Evolutionary conservation across 1,139 yeast genomes (phyloP).

Genomic region (Sporopachydermia cereana): DNA sequence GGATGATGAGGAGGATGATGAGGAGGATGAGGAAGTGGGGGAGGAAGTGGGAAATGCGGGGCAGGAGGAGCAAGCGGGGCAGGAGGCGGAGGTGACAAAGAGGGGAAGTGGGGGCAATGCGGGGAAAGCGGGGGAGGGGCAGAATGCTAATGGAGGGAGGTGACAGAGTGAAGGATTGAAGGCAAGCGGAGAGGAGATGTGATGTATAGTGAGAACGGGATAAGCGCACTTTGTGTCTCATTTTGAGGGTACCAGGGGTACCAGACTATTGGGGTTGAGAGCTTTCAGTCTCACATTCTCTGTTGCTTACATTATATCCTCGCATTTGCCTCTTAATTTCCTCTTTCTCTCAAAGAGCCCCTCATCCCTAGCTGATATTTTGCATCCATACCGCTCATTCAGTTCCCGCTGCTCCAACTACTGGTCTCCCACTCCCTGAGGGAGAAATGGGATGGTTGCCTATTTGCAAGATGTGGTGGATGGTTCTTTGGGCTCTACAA

Average conservation of each 20-base stretch:
- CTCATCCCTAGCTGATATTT: too few species aligned
- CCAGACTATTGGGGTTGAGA: too few species aligned
- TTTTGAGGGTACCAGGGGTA: background rate
- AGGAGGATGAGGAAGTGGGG: conserved; percentile 6
- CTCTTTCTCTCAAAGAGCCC: too few species aligned
- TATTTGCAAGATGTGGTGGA: too few species aligned
- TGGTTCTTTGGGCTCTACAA: too few species aligned
- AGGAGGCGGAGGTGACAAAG: background rate
- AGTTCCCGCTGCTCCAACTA: too few species aligned
- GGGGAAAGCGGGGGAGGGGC: background rate
- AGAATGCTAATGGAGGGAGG: background rate
- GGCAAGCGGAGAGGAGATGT: background rate
- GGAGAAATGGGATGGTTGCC: too few species aligned
- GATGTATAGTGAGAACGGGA: background rate
- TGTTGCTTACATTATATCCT: too few species aligned
- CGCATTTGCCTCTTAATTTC: too few species aligned
- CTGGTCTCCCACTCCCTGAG: too few species aligned
- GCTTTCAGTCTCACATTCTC: too few species aligned
- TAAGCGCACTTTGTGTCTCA: background rate
- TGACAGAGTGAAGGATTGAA: background rate
- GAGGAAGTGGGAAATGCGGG: conserved; percentile 9
- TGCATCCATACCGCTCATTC: too few species aligned
- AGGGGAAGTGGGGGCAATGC: background rate
- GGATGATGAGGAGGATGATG: conserved; percentile 10
- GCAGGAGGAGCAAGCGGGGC: background rate